phyloP scores from a whole-genome alignment of 129 eudicot genomes.

The carrot (Daucus carota) region DNA sequence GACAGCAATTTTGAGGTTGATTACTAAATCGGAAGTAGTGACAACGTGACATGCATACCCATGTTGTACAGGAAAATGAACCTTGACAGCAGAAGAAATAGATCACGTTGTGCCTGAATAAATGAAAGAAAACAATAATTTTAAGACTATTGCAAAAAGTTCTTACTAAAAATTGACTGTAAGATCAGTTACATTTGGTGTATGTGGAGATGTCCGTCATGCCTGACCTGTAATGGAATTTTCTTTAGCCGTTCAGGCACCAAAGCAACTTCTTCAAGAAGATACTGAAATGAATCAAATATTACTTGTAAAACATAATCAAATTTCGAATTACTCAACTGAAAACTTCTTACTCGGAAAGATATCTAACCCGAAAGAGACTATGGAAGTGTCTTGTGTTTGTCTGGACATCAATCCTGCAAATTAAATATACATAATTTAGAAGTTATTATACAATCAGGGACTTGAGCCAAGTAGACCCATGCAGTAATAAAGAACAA shows the following conservation, averaged over 20 bases:
- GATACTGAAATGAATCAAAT: slow-evolving; percentile 50
- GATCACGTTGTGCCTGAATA: slow-evolving; percentile 77
- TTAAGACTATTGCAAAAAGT: neutral
- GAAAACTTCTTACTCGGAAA: slow-evolving; percentile 4
- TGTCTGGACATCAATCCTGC: slow-evolving; percentile 91
- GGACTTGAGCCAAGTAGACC: neutral
- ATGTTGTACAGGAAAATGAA: slow-evolving; percentile 64
- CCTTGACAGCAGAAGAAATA: slow-evolving; percentile 86
- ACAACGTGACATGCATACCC: slow-evolving; percentile 35
- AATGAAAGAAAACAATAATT: slow-evolving; percentile 1
- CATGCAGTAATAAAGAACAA: neutral
- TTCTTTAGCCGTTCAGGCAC: slow-evolving; percentile 52
- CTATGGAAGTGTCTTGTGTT: slow-evolving; percentile 79
- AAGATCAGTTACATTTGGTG: neutral
- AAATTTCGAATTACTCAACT: neutral
- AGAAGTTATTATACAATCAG: neutral
- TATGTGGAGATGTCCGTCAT: neutral
- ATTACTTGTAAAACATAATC: neutral
- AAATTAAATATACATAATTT: slow-evolving; percentile 1
- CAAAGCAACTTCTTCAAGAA: slow-evolving; percentile 75
- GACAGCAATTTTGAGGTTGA: slow-evolving; percentile 1
- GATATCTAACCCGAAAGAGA: slow-evolving; percentile 59
- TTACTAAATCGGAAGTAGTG: neutral
- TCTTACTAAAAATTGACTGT: neutral
- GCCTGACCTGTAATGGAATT: slow-evolving; percentile 71